Base-by-base conservation (phyloP, 2,329 filamentous ascomycete species). In the Aspergillus sp. region DNA sequence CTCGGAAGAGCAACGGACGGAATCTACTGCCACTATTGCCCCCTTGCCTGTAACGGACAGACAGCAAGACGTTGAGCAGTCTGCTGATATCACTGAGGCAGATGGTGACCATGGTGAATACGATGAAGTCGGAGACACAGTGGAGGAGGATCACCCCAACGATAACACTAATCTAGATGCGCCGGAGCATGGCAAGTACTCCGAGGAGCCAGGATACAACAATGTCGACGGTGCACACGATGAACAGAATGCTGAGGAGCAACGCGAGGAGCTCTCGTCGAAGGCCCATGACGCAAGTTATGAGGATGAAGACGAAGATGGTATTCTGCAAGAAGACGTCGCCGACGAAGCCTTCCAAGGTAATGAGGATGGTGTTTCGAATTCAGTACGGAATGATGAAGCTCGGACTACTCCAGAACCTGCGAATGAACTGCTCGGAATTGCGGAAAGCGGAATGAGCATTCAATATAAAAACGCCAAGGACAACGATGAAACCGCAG, bases 31-130 rank as follows among this genome's bases (percentile, higher is more conserved):
- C 23, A 66, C 63, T 7, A 49, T 64, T 20, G 52, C 54, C 32
- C 54, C 60, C 13, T 33, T 55, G 7, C 54, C 59, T 12, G 46
- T 46, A 25, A 27, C 48, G 12, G 45, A 60, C 25, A 54, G 54
- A 30, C 52, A 54, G 38, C 51, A 54, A 42, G 38, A 48, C 35
- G 49, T 44, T 41, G 51, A 57, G 41, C 49, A 49, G 32, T 44
- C 44, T 46, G 15, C 41, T 25, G 49, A 53, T 41, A 37, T 33
- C 33, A 17, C 23, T 19, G 45, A 46, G 30, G 43, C 52, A 23
- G 43, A 54, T 23, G 44, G 50, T n/a, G 37, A 38, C n/a, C 51
- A 52, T 33, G 37, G 49, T 41, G 54, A 83, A 57, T 68, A 65
- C 27, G 54, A 64, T 20, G 64, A 68, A 10, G 37, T 35, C 2